Evolutionary conservation across 805 yeast species (phyloP).

Genomic region (Metschnikowia vanudenii): DNA sequence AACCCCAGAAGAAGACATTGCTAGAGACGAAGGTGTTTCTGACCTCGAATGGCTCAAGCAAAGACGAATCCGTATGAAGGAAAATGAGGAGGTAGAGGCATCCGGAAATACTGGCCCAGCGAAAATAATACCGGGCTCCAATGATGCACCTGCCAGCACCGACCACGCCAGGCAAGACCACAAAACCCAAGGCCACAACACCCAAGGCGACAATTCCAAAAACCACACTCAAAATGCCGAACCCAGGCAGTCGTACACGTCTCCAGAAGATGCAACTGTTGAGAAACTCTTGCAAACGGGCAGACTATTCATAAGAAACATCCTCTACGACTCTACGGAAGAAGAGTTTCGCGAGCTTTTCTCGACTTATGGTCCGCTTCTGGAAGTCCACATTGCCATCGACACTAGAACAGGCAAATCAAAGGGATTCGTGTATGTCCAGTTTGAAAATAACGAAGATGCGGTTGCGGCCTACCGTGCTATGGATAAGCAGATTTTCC

Average conservation of each 20-base stretch:
- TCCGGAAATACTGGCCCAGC: background rate
- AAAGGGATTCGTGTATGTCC: conserved; percentile 88
- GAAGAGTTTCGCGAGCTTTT: conserved; percentile 71
- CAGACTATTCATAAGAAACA: conserved; percentile 84
- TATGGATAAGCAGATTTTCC: conserved; percentile 86
- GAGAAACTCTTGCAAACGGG: conserved; percentile 65
- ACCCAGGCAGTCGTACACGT: background rate
- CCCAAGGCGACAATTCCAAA: too few species aligned
- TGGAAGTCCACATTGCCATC: conserved; percentile 89
- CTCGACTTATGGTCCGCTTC: conserved; percentile 63
- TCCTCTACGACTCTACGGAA: conserved; percentile 75
- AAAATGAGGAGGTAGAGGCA: conserved; percentile 21
- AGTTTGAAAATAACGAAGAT: conserved; percentile 62
- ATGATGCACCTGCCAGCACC: background rate
- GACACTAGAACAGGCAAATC: conserved; percentile 88
- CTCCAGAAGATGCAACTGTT: conserved; percentile 48
- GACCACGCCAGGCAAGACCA: too few species aligned
- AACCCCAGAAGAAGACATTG: conserved; percentile 22
- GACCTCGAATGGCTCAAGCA: conserved; percentile 87
- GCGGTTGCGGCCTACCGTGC: conserved; percentile 74
- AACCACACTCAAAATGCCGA: conserved; percentile 8
- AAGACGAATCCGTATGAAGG: conserved; percentile 66
- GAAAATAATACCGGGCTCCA: background rate
- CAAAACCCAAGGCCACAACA: too few species aligned
- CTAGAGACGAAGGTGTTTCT: conserved; percentile 53